phyloP scores from a whole-genome alignment of 495 filamentous ascomycete species.

The Corynascus novoguineensis region DNA sequence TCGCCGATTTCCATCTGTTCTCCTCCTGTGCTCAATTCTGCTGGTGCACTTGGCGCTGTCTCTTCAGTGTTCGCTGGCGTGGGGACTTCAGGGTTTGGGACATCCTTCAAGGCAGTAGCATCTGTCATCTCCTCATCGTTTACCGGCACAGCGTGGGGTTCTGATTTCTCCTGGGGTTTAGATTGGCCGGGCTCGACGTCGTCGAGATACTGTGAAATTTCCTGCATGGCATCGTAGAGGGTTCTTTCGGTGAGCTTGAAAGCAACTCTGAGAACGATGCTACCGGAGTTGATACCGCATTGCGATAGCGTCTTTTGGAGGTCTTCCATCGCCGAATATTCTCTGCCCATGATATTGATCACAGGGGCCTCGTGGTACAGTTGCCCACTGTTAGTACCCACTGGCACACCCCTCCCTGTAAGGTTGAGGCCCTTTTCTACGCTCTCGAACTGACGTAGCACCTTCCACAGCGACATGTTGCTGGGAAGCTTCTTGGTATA shows the following conservation, averaged over 20 bases:
- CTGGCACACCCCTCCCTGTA: constrained; percentile 68
- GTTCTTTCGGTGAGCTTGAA: constrained; percentile 72
- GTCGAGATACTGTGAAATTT: constrained; percentile 69
- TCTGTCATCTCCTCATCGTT: constrained; percentile 21
- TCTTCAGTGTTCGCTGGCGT: constrained; percentile 2
- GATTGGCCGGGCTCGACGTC: constrained; percentile 31
- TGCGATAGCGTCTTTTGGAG: constrained; percentile 84
- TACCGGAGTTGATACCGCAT: constrained; percentile 78
- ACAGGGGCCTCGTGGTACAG: constrained; percentile 82
- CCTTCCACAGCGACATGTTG: constrained; percentile 77
- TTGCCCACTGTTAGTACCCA: constrained; percentile 58
- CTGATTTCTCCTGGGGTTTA: constrained; percentile 3
- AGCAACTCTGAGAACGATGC: constrained; percentile 65
- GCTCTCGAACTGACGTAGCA: constrained; percentile 83
- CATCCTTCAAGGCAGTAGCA: constrained; percentile 8
- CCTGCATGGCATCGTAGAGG: constrained; percentile 75
- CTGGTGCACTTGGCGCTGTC: neutral
- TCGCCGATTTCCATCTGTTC: constrained; percentile 9
- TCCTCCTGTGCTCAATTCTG: neutral
- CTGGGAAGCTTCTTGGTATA: constrained; percentile 77
- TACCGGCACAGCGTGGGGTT: constrained; percentile 15
- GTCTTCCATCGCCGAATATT: constrained; percentile 68
- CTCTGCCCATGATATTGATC: constrained; percentile 72
- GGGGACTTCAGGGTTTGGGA: constrained; percentile 9
- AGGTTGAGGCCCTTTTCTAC: constrained; percentile 62